Base-by-base conservation (phyloP, 2,329 filamentous ascomycete genomes). In the Colletotrichum lupini region DNA sequence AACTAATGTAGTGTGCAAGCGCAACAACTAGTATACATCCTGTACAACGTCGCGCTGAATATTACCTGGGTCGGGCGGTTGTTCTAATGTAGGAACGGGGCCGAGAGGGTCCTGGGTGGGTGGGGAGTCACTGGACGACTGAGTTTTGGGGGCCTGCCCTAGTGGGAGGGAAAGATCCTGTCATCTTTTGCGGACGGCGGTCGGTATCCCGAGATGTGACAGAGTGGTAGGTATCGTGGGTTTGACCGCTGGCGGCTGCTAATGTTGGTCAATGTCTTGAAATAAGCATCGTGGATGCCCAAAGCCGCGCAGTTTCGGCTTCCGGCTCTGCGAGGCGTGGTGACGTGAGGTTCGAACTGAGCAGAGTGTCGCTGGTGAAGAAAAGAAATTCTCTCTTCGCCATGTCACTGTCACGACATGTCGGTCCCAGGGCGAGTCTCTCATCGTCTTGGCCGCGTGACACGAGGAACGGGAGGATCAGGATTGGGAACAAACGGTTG, bases 31-130 rank as follows among this genome's bases (percentile, higher is more conserved):
- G 24, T 9, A 35, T 19, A 59, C 52, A 59, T 32, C 32, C 24
- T 35, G 65, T 57, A 24, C 58, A 63, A 46, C 24, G 55, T 55
- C 55, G 62, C 60, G 60, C 8, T 55, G 56, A 14, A 49, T 30
- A 72, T 26, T 32, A 63, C 64, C 53, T 72, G 68, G 56, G 56
- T 61, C 59, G 60, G 35, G 67, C 55, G 60, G 70, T 37, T 70
- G 56, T 22, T 70, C 56, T 69, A 70, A 73, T 73, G 70, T 70
- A 70, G 67, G 70, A 73, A 73, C 70, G 70, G 70, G 70, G 70
- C 46, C 55, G 52, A 65, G 35, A 57, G 67, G 70, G 70, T 65
- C 56, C 42, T 60, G 56, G 6, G 66, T 60, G 60, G 67, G 60
- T 69, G 57, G 55, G 35, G 32, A 65, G 53, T 65, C 66, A 70